Percentiles rank a stretch among this genome's conserved stretches.
phyloP scores from a whole-genome alignment of 2,329 filamentous ascomycete species.

The Fusarium clavum region DNA sequence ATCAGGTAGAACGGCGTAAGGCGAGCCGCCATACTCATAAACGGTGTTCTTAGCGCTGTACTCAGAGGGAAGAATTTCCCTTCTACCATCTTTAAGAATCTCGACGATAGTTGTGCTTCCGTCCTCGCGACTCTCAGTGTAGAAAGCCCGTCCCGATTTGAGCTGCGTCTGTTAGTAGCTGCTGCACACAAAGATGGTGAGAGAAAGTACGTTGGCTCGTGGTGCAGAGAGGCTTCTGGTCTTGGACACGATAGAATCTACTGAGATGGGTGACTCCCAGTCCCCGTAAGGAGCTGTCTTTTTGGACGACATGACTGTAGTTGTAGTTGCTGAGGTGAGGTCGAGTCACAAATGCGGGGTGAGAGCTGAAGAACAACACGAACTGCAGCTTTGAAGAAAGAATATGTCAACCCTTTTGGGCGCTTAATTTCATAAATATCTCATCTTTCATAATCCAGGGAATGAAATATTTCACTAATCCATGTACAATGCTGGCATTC shows the following conservation, averaged over 20 bases:
- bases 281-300: conserved; percentile 51
- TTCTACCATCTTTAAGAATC: conserved; percentile 48
- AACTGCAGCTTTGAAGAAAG: not conserved
- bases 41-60: conserved; percentile 60
- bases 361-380: not conserved
- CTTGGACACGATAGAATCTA: conserved; percentile 53
- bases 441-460: not conserved
- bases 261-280: conserved; percentile 55
- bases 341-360: conserved; percentile 24
- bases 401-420: not conserved
- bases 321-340: conserved; percentile 3
- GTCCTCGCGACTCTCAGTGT: conserved; percentile 52
- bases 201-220: conserved; percentile 50
- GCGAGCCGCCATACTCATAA: conserved; percentile 65
- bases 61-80: conserved; percentile 57
- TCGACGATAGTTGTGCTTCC: conserved; percentile 61
- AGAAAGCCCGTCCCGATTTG: conserved; percentile 52
- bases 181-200: no score
- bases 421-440: not conserved
- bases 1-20: conserved; percentile 55
- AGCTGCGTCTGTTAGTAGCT: conserved; percentile 28
- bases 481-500: not conserved
- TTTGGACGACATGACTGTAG: conserved; percentile 29
- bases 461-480: not conserved
- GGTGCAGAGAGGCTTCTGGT: conserved; percentile 50